These are phyloP conservation scores for Citropsis articulata DNA, from an alignment of 345 rosid genomes.

Conservation along the genomic window DNA sequence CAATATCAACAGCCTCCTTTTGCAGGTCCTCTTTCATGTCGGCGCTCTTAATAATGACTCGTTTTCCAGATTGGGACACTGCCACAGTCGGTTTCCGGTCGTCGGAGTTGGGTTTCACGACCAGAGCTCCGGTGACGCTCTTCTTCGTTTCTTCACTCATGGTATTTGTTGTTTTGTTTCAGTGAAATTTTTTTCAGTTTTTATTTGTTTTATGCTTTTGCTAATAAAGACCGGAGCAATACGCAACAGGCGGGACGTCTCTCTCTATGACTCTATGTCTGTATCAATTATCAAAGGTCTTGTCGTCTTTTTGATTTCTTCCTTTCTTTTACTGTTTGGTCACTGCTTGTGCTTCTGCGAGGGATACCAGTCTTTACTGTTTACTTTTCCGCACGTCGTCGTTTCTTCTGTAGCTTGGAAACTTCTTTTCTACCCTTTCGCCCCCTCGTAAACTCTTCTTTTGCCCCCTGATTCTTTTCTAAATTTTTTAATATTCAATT, in stretches of 20 bases:
- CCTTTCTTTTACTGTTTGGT: background rate
- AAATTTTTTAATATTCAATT: too few species aligned
- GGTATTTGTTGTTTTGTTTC: constrained; percentile 10
- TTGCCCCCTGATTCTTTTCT: too few species aligned
- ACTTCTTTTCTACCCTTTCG: too few species aligned
- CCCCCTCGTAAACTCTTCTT: too few species aligned
- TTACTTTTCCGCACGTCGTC: background rate
- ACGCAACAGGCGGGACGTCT: background rate
- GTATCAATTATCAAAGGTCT: background rate
- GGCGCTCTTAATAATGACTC: constrained; percentile 79
- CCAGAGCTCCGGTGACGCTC: constrained; percentile 45
- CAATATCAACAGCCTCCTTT: constrained; percentile 82
- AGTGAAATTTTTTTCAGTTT: background rate
- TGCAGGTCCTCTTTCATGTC: constrained; percentile 98
- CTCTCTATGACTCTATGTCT: background rate
- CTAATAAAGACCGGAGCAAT: background rate
- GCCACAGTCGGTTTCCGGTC: constrained; percentile 50
- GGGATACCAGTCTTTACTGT: too few species aligned
- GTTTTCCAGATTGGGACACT: constrained; percentile 43
- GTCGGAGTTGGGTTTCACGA: constrained; percentile 43
- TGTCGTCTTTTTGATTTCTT: background rate
- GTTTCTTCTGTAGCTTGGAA: background rate
- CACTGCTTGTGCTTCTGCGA: background rate
- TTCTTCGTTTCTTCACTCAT: constrained; percentile 60
- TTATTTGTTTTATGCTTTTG: background rate